A percentile compares a stretch with the other conserved stretches of the same genome.
phyloP scores from a whole-genome alignment of 2,329 filamentous ascomycete species.

The Neoarthrinium moseri region DNA sequence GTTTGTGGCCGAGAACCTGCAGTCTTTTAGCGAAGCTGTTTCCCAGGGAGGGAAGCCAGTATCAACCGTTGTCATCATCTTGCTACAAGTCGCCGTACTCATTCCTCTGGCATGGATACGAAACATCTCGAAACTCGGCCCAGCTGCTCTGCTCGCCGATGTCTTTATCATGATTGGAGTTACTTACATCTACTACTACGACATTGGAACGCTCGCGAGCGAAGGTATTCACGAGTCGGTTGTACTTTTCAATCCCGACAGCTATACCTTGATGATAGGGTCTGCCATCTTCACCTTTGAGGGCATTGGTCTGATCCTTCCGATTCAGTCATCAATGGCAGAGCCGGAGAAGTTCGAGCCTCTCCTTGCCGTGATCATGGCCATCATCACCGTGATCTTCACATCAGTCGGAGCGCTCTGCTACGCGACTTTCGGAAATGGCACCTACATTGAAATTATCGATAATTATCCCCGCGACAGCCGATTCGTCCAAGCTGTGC shows the following conservation, averaged over 20 bases:
- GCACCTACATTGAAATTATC: constrained; percentile 72
- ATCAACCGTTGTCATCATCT: constrained; percentile 60
- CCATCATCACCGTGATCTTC: constrained; percentile 71
- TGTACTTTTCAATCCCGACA: constrained; percentile 66
- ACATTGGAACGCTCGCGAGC: constrained; percentile 54
- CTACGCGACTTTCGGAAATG: constrained; percentile 70
- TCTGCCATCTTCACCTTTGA: constrained; percentile 78
- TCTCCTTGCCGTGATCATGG: constrained; percentile 68
- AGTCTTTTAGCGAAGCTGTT: constrained; percentile 65
- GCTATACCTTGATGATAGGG: constrained; percentile 70
- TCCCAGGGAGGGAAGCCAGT: constrained; percentile 46
- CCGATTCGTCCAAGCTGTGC: constrained; percentile 72
- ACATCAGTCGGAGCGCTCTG: constrained; percentile 71
- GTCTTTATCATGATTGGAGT: constrained; percentile 70
- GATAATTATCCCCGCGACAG: constrained; percentile 72
- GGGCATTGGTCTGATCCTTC: constrained; percentile 73
- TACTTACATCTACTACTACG: constrained; percentile 72
- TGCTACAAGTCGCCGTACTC: constrained; percentile 62
- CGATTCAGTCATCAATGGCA: constrained; percentile 75
- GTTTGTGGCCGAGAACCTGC: constrained; percentile 73
- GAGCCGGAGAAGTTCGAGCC: constrained; percentile 65
- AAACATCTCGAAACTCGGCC: constrained; percentile 73
- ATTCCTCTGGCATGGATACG: constrained; percentile 69
- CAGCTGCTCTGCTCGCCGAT: constrained; percentile 67
- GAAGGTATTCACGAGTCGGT: constrained; percentile 60